A percentile compares a stretch with the other conserved stretches of the same genome.
These are phyloP conservation scores for Biscogniauxia sp. DNA, from an alignment of 2,329 filamentous ascomycete species.

Conservation along the genomic window DNA sequence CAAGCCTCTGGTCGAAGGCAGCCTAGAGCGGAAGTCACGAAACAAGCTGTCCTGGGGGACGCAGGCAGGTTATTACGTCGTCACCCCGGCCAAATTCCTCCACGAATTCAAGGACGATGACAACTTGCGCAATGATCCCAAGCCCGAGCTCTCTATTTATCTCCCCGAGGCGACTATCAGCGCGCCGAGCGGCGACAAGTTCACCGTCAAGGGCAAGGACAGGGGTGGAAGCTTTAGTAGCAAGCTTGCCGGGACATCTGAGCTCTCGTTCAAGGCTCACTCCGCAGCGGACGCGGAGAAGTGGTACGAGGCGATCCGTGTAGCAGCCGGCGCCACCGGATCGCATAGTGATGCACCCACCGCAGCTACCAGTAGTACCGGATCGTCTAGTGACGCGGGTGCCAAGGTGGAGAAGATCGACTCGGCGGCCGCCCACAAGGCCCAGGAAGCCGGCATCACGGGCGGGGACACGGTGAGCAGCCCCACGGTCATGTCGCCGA, in stretches of 20 bases:
- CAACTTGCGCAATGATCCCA: constrained; percentile 65
- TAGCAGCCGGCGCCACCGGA: constrained; percentile 53
- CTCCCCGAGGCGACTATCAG: constrained; percentile 87
- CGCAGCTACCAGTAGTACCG: constrained; percentile 15
- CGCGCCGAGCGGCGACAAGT: constrained; percentile 71
- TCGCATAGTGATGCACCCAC: constrained; percentile 36
- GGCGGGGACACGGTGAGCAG: constrained; percentile 32
- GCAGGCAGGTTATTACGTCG: constrained; percentile 81
- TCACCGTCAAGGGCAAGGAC: constrained; percentile 95
- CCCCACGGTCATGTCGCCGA: constrained; percentile 31
- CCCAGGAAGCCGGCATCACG: constrained; percentile 48
- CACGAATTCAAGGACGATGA: constrained; percentile 98
- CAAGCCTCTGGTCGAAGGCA: constrained; percentile 80
- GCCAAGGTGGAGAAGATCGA: constrained; percentile 28
- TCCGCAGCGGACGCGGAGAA: constrained; percentile 75
- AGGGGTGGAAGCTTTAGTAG: constrained; percentile 75
- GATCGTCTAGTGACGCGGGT: constrained; percentile 20
- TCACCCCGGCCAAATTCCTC: constrained; percentile 82
- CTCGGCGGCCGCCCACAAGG: constrained; percentile 33
- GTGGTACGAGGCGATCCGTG: constrained; percentile 75
- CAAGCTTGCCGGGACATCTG: constrained; percentile 76
- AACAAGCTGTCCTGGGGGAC: constrained; percentile 78
- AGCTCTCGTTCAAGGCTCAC: constrained; percentile 85
- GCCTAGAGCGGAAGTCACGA: constrained; percentile 85
- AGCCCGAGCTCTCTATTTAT: constrained; percentile 85